These are phyloP conservation scores for Amanita inopinata DNA, from an alignment of 768 basidiomycete genomes.

Conservation along the genomic window DNA sequence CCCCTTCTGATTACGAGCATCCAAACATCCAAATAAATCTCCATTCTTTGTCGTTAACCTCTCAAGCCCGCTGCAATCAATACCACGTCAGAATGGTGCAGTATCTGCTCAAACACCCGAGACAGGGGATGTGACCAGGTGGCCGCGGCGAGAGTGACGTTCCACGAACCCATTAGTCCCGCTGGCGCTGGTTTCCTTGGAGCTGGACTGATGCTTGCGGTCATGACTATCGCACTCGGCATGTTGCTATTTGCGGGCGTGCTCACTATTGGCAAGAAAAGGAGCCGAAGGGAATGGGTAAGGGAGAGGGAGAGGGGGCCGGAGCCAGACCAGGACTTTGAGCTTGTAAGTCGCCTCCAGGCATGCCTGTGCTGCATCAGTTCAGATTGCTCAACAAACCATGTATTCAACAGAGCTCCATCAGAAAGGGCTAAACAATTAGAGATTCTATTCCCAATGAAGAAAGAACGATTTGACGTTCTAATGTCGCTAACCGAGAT, in stretches of 20 bases:
- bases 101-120: slow-evolving; percentile 43
- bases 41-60: slow-evolving; percentile 1
- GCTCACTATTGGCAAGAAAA: slow-evolving; percentile 19
- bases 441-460: too few relatives aligned
- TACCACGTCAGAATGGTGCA: slow-evolving; percentile 49
- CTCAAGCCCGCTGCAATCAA: slow-evolving; percentile 39
- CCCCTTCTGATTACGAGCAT: too few relatives aligned
- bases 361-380: too few relatives aligned
- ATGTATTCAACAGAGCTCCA: background rate
- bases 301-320: too few relatives aligned
- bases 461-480: too few relatives aligned
- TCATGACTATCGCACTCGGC: slow-evolving; percentile 27
- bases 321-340: background rate
- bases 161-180: slow-evolving; percentile 31
- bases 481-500: background rate
- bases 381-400: too few relatives aligned
- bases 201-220: slow-evolving; percentile 42
- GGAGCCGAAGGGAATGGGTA: background rate
- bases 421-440: too few relatives aligned
- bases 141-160: slow-evolving; percentile 23
- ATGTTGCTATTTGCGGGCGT: slow-evolving; percentile 33
- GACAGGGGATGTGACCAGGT: slow-evolving; percentile 49
- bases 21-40: background rate
- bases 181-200: slow-evolving; percentile 65
- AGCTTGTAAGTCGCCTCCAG: too few relatives aligned